Conservation (phyloP, 2,329 filamentous ascomycete species). For the Grosmannia clavigera region DNA sequence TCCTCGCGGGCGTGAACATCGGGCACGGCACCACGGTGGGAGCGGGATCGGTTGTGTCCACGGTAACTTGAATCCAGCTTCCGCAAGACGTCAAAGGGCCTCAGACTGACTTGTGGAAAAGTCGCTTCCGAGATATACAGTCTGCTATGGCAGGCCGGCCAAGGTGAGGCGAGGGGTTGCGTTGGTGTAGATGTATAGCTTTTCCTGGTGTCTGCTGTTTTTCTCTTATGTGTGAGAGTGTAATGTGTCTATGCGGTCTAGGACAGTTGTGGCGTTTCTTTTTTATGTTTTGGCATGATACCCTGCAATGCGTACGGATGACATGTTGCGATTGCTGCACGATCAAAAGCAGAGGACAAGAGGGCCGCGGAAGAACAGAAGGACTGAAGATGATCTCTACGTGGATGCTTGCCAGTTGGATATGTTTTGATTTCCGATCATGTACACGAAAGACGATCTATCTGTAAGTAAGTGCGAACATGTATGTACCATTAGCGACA, state of each 20-base stretch:
- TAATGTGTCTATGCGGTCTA: conserved; percentile 2
- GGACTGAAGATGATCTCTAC: not conserved
- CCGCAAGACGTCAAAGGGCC: not conserved
- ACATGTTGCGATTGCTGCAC: conserved; percentile 7
- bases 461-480: not conserved
- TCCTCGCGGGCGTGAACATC: conserved; percentile 69
- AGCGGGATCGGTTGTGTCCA: conserved; percentile 76
- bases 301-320: conserved; percentile 10
- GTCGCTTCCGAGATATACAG: conserved; percentile 12
- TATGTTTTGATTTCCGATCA: not conserved
- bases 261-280: not conserved
- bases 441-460: not conserved
- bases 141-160: conserved; percentile 15
- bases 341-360: conserved; percentile 1
- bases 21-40: conserved; percentile 70
- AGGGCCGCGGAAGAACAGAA: not conserved
- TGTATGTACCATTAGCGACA: not conserved
- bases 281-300: conserved; percentile 14
- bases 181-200: not conserved
- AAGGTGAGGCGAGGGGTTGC: conserved; percentile 10
- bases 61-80: conserved; percentile 27
- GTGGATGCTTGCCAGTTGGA: not conserved
- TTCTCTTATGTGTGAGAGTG: not conserved
- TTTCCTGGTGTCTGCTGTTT: not conserved
- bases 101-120: conserved; percentile 3